phyloP scores from a whole-genome alignment of 106 monocot species.

The Iris macrosiphon region DNA sequence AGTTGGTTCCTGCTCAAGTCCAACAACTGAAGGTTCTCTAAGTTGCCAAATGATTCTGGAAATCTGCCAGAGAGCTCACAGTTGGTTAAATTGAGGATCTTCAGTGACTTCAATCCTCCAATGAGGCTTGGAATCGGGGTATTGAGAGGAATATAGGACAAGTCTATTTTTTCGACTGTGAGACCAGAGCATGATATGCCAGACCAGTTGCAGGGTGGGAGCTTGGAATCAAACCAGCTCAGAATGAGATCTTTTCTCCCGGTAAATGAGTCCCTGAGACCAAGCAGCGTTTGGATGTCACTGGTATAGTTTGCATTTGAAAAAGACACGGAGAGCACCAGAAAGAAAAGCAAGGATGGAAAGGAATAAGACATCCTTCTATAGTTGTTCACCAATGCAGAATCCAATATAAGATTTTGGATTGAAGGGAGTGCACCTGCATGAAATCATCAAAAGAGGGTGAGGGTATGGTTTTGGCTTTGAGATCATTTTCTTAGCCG shows the following conservation, averaged over 20 bases:
- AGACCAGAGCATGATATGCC: conserved; percentile 46
- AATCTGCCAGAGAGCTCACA: conserved; percentile 57
- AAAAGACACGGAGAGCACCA: conserved; percentile 22
- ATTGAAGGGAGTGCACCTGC: conserved; percentile 41
- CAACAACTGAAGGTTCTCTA: conserved; percentile 47
- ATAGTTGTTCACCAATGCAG: not conserved
- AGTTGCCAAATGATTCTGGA: conserved; percentile 39
- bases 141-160: conserved; percentile 44
- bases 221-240: conserved; percentile 61
- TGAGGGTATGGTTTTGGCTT: not conserved
- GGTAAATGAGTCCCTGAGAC: conserved; percentile 44
- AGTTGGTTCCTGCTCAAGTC: conserved; percentile 69
- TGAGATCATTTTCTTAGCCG: not conserved
- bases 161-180: conserved; percentile 51
- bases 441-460: conserved; percentile 1
- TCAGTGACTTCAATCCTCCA: conserved; percentile 41
- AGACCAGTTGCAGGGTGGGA: conserved; percentile 72
- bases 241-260: conserved; percentile 31
- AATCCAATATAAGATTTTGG: conserved; percentile 19
- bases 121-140: conserved; percentile 47
- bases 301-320: conserved; percentile 17
- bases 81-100: conserved; percentile 66
- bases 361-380: conserved; percentile 6
- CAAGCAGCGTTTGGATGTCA: conserved; percentile 35
- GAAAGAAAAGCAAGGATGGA: conserved; percentile 15